Evolutionary conservation across 2,329 filamentous ascomycete genomes (phyloP).

Genomic region (Coniochaeta sp.): DNA sequence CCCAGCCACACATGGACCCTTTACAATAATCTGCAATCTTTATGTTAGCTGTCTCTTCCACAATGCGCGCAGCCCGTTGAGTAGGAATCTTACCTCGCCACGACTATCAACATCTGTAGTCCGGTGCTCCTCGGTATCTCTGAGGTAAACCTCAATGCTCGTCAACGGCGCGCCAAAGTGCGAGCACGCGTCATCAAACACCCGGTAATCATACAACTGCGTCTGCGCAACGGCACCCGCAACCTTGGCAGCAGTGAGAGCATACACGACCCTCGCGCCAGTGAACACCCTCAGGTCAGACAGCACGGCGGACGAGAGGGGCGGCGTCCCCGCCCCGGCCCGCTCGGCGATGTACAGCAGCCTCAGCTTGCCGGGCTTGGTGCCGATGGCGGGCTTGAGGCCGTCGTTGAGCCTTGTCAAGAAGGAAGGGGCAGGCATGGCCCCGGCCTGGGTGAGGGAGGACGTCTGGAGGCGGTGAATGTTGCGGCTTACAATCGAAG

Average conservation of each 20-base stretch:
- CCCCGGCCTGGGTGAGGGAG: conserved; percentile 60
- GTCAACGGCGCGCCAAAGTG: conserved; percentile 83
- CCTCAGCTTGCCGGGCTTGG: conserved; percentile 65
- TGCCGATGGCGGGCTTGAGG: conserved; percentile 51
- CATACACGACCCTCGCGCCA: conserved; percentile 75
- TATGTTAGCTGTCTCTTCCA: conserved; percentile 8
- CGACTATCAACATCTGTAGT: conserved; percentile 55
- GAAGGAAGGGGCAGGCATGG: conserved; percentile 62
- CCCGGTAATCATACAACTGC: conserved; percentile 79
- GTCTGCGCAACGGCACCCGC: conserved; percentile 84
- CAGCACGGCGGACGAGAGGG: conserved; percentile 61
- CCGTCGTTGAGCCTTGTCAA: conserved; percentile 56
- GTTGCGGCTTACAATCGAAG: conserved; percentile 53
- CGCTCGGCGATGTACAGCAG: conserved; percentile 75
- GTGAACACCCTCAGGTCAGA: conserved; percentile 79
- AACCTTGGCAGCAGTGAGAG: conserved; percentile 71
- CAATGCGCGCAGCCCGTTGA: not conserved
- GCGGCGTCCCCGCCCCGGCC: conserved; percentile 52
- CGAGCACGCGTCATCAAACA: conserved; percentile 34
- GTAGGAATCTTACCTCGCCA: conserved; percentile 50
- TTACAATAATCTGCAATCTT: conserved; percentile 53
- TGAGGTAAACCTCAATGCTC: conserved; percentile 70
- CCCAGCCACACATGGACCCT: conserved; percentile 67
- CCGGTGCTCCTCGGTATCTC: conserved; percentile 52
- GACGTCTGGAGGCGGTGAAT: conserved; percentile 68